These are phyloP conservation scores for Peniophora sp. DNA, from an alignment of 1,284 basidiomycete species.

Conservation along the genomic window DNA sequence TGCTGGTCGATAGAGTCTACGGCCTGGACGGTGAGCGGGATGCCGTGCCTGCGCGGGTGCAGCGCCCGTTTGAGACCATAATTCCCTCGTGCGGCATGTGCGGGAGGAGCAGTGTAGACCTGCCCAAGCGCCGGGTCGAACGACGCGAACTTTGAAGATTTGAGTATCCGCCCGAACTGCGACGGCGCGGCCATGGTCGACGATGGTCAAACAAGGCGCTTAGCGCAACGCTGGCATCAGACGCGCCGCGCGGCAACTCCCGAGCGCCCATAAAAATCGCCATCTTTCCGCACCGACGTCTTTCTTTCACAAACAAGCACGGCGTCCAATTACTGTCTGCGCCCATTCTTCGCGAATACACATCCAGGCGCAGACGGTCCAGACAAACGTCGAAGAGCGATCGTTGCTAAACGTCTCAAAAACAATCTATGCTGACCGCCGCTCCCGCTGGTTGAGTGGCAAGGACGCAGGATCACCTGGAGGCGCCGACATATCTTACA, in stretches of 20 bases:
- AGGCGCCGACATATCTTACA: slow-evolving; percentile 49
- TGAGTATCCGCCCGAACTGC: slow-evolving; percentile 63
- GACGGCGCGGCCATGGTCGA: slow-evolving; percentile 37
- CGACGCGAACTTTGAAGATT: slow-evolving; percentile 68
- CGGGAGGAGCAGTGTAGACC: slow-evolving; percentile 60
- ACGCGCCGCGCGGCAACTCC: too few species aligned
- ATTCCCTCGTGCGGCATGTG: slow-evolving; percentile 64
- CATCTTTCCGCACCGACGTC: not conserved
- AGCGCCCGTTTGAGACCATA: slow-evolving; percentile 75
- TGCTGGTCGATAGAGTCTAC: slow-evolving; percentile 67
- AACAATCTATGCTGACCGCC: slow-evolving; percentile 86
- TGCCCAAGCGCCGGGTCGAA: slow-evolving; percentile 69
- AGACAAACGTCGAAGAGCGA: slow-evolving; percentile 80
- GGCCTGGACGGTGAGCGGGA: slow-evolving; percentile 37
- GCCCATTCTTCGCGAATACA: slow-evolving; percentile 31
- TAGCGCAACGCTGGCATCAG: not conserved
- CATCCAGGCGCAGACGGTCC: slow-evolving; percentile 63
- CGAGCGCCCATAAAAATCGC: not conserved
- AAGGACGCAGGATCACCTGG: slow-evolving; percentile 88
- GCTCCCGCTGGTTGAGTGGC: slow-evolving; percentile 80
- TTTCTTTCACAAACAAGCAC: slow-evolving; percentile 13
- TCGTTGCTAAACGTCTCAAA: slow-evolving; percentile 53
- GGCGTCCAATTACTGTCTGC: slow-evolving; percentile 75
- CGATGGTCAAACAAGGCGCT: not conserved
- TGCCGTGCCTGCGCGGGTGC: slow-evolving; percentile 46